Percentiles rank a stretch among this genome's conserved stretches.
phyloP scores from a whole-genome alignment of 306 rosid species.

The Acmispon strigosus region DNA sequence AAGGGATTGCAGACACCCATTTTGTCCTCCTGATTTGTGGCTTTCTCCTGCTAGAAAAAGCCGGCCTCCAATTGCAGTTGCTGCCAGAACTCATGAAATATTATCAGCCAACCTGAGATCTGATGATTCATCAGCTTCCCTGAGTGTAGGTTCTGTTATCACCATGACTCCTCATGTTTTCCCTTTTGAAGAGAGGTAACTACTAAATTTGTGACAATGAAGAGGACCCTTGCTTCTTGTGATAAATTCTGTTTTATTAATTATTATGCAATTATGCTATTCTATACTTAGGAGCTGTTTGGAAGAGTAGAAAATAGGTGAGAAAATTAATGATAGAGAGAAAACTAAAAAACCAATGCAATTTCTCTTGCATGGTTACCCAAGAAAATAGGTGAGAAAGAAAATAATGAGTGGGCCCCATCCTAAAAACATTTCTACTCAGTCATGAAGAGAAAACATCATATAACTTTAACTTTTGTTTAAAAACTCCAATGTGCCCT shows the following conservation, averaged over 20 bases:
- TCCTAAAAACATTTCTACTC: too few species aligned
- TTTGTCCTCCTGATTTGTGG: slow-evolving; percentile 89
- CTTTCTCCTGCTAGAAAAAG: slow-evolving; percentile 87
- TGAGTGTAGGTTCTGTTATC: slow-evolving; percentile 58
- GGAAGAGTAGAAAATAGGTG: too few species aligned
- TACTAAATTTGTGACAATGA: slow-evolving; percentile 17
- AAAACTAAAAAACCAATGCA: too few species aligned
- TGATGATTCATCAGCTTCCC: slow-evolving; percentile 51
- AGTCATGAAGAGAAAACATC: too few species aligned
- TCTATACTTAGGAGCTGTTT: too few species aligned
- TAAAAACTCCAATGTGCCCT: too few species aligned
- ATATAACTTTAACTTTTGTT: too few species aligned
- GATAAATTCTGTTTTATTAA: not conserved
- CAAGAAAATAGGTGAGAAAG: too few species aligned
- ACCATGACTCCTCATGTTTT: slow-evolving; percentile 77
- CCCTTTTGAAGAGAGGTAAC: slow-evolving; percentile 95
- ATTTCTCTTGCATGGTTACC: too few species aligned
- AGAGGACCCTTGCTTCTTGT: slow-evolving; percentile 7
- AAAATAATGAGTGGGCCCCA: too few species aligned
- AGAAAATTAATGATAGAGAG: too few species aligned
- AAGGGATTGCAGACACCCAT: slow-evolving; percentile 94
- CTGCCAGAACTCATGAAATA: slow-evolving; percentile 89
- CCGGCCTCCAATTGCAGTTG: slow-evolving; percentile 79
- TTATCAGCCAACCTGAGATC: slow-evolving; percentile 49
- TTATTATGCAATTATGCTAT: not conserved